Evolutionary conservation across 2,329 filamentous ascomycete species (phyloP), one percentile per base, ranked within the genome.

Genomic region (Colletotrichum truncatum): DNA sequence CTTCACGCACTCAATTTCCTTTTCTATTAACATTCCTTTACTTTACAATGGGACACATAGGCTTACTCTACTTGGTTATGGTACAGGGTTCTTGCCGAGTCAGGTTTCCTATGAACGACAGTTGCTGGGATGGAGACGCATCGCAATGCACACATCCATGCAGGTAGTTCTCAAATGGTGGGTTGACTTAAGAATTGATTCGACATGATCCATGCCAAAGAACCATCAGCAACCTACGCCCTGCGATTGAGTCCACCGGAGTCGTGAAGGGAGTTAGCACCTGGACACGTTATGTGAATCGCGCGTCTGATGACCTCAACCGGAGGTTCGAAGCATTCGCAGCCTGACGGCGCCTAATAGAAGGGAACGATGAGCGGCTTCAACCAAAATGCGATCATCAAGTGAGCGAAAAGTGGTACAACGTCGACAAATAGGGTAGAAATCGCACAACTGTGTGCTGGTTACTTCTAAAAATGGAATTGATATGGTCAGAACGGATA

Each of bases 1-100:
- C n/a, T n/a, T n/a, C n/a, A n/a, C n/a, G n/a, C n/a, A n/a, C n/a
- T 25, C 6, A 53, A 41, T 30, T 18, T 9, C 26, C 18, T n/a
- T 48, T 41, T 25, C 12, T 48, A 12, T 41, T 21, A 21, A 32
- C 53, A 30, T 18, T 12, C 26, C 34, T 32, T 46, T 41, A 25
- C 26, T 52, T n/a, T 46, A 12, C 11, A 48, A 45, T 28, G 18
- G 32, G 21, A 30, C 18, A 52, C 32, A 63, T 69, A 73, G 71
- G 69, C 72, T 67, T 55, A 68, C 61, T 68, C 45, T 57, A 12
- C 46, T 51, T 38, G 18, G 16, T 38, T 49, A 16, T 51, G 25
- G 34, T 71, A 71, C 74, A 88, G 86, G 79, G 86, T 88, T 64
- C 76, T 88, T 71, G 86, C 86, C 71, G 86, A 88, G 76, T 88